Evolutionary conservation across 495 filamentous ascomycete species (phyloP).

Genomic region (Xylaria flabelliformis): DNA sequence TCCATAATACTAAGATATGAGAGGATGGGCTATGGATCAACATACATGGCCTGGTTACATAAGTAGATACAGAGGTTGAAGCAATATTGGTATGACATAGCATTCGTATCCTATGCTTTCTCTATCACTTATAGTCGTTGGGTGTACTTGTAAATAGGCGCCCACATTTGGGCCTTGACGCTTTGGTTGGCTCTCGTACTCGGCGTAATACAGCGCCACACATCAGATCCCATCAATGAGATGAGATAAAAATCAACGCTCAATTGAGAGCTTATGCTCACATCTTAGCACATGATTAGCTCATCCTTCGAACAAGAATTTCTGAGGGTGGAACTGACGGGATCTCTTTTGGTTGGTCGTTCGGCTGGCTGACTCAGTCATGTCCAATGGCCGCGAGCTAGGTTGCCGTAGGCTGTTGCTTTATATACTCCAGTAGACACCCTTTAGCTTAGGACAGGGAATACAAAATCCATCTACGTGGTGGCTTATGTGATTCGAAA

Average conservation of each 20-base stretch:
- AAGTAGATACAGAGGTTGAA: neutral
- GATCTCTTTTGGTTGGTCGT: neutral
- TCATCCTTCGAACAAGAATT: constrained; percentile 5
- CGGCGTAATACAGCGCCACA: constrained; percentile 26
- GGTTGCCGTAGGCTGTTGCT: neutral
- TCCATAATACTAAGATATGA: neutral
- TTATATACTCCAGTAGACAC: neutral
- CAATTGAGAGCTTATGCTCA: constrained; percentile 7
- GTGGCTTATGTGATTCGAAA: constrained; percentile 12
- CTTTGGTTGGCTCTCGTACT: constrained; percentile 14
- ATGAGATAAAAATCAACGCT: neutral
- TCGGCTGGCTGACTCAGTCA: neutral
- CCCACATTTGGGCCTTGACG: neutral
- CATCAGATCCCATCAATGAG: constrained; percentile 1
- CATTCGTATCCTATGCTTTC: neutral
- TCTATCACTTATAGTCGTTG: neutral
- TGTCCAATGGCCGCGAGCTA: constrained; percentile 6
- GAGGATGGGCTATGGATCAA: neutral
- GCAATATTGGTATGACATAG: neutral
- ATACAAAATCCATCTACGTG: neutral
- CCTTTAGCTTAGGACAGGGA: neutral
- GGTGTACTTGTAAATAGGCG: neutral
- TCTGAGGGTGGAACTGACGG: neutral
- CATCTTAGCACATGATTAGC: constrained; percentile 21
- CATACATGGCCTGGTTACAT: neutral